phyloP scores from a whole-genome alignment of 2,329 filamentous ascomycete genomes.

The Trichoderma citrinoviride region DNA sequence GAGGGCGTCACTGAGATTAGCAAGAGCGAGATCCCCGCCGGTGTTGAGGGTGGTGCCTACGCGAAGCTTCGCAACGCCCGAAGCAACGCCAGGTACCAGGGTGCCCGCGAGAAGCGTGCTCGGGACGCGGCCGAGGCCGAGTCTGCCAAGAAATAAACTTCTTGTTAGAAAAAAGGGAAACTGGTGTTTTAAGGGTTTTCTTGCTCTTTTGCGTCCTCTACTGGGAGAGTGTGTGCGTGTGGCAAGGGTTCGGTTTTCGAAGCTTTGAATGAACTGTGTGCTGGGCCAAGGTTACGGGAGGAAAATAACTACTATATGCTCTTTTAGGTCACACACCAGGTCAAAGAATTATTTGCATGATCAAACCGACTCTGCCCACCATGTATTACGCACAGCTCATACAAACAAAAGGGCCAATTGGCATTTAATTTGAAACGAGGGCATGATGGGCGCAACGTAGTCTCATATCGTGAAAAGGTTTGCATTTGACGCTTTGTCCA shows the following conservation, averaged over 20 bases:
- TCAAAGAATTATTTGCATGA: constrained; percentile 44
- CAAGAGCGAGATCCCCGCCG: constrained; percentile 75
- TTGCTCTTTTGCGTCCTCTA: constrained; percentile 42
- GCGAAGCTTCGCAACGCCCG: constrained; percentile 79
- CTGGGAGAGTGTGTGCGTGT: constrained; percentile 35
- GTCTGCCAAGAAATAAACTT: constrained; percentile 77
- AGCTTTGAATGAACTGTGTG: constrained; percentile 36
- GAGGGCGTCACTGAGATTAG: constrained; percentile 70
- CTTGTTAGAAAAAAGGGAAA: constrained; percentile 31
- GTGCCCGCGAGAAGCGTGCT: constrained; percentile 88
- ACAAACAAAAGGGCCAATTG: constrained; percentile 32
- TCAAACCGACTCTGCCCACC: constrained; percentile 38
- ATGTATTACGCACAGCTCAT: constrained; percentile 27
- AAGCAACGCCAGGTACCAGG: constrained; percentile 75
- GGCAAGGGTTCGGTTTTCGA: constrained; percentile 38
- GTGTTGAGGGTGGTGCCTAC: constrained; percentile 81
- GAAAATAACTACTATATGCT: constrained; percentile 29
- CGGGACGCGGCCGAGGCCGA: constrained; percentile 84
- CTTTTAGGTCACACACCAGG: constrained; percentile 38
- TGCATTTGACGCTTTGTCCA: constrained; percentile 8
- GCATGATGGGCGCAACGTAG: constrained; percentile 13
- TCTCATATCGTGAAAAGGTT: constrained; percentile 22
- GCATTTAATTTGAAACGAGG: constrained; percentile 27
- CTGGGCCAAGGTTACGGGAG: constrained; percentile 36
- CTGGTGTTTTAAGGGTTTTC: constrained; percentile 42